These are phyloP conservation scores for Leccinum subgranulosum DNA, from an alignment of 768 basidiomycete genomes.

Conservation along the genomic window DNA sequence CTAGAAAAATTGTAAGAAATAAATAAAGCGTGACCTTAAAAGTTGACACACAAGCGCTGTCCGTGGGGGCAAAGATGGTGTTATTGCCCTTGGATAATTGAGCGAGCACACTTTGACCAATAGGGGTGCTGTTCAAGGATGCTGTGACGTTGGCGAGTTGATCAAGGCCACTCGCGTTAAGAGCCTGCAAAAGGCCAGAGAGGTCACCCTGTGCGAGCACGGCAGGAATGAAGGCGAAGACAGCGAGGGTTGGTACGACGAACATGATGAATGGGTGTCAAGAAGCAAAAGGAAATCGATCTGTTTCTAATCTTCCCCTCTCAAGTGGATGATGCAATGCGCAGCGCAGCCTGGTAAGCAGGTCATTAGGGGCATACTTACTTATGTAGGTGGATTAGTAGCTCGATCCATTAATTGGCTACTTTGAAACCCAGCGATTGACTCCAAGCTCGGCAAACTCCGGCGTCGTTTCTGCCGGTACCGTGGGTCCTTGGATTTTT, in stretches of 20 bases:
- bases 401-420: neutral
- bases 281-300: too few relatives aligned
- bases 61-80: constrained; percentile 56
- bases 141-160: constrained; percentile 38
- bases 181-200: constrained; percentile 33
- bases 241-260: constrained; percentile 1
- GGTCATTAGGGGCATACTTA: neutral
- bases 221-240: constrained; percentile 24
- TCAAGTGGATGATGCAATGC: constrained; percentile 25
- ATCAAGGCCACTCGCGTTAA: constrained; percentile 40
- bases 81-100: constrained; percentile 42
- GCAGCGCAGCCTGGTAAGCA: constrained; percentile 10
- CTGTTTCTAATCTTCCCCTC: neutral
- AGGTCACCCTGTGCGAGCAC: constrained; percentile 34
- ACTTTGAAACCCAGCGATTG: constrained; percentile 2
- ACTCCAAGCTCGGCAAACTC: constrained; percentile 12
- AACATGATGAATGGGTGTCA: constrained; percentile 18
- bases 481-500: neutral
- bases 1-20: constrained; percentile 11
- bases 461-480: constrained; percentile 1
- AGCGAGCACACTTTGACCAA: constrained; percentile 42
- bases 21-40: neutral
- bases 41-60: constrained; percentile 49
- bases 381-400: neutral
- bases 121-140: constrained; percentile 41